phyloP scores from a whole-genome alignment of 1,284 basidiomycete genomes.

The Cryptococcus sp. region DNA sequence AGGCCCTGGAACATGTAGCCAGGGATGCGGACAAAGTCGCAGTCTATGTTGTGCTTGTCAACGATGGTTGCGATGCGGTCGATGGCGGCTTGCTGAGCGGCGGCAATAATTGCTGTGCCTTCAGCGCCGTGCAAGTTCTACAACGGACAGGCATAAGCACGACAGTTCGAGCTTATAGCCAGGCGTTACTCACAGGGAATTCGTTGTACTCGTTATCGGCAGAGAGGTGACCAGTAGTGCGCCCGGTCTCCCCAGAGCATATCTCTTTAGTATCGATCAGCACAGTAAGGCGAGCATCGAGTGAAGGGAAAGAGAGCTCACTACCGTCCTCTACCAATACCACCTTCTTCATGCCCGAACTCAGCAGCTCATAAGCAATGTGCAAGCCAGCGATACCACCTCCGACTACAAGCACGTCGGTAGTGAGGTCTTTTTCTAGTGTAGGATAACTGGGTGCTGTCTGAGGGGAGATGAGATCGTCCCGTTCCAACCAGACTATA shows the following conservation, averaged over 20 bases:
- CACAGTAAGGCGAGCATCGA: neutral
- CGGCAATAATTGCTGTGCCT: slow-evolving; percentile 22
- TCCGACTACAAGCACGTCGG: slow-evolving; percentile 27
- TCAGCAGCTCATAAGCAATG: slow-evolving; percentile 26
- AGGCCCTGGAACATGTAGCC: slow-evolving; percentile 32
- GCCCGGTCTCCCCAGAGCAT: slow-evolving; percentile 27
- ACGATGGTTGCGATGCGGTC: slow-evolving; percentile 28
- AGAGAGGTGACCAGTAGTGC: slow-evolving; percentile 27
- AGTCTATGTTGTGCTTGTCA: slow-evolving; percentile 24
- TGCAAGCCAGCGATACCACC: slow-evolving; percentile 28
- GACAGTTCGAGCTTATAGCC: neutral
- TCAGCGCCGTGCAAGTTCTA: slow-evolving; percentile 23
- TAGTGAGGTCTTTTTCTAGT: slow-evolving; percentile 12
- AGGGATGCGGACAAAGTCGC: slow-evolving; percentile 21
- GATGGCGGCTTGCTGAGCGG: slow-evolving; percentile 25
- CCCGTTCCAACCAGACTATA: slow-evolving; percentile 25
- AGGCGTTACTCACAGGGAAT: slow-evolving; percentile 14
- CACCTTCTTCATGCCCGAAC: slow-evolving; percentile 21
- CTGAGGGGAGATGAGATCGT: slow-evolving; percentile 15
- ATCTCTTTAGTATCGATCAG: slow-evolving; percentile 16
- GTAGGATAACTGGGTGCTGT: slow-evolving; percentile 15
- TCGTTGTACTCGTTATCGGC: slow-evolving; percentile 30
- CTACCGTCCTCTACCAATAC: slow-evolving; percentile 26
- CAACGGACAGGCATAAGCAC: neutral
- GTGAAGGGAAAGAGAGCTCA: slow-evolving; percentile 8